Base-by-base conservation (phyloP, 164 flowering plant genomes). In the Kingdonia uniflora region DNA sequence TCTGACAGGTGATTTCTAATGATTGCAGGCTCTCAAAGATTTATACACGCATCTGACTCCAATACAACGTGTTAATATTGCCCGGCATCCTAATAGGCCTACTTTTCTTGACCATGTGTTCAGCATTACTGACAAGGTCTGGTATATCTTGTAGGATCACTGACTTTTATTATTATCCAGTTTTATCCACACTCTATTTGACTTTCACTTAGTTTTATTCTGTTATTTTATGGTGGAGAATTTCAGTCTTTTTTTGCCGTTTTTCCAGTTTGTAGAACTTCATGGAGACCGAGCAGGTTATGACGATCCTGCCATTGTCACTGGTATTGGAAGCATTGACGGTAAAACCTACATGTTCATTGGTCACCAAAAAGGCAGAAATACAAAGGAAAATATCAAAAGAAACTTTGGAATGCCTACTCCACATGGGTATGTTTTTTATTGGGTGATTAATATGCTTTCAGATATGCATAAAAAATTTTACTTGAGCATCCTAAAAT, bases 391-490 rank as follows among this genome's bases (percentile, higher is more conserved):
- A 67, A 88, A 86, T 60, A 84, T 92, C 51, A 59, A 73, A 51
- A 87, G 97, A n/a, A 92, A 92, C 70, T 92, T 92, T 76, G 99
- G 95, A 53, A 92, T 92, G 99, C 99, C 99, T 69, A 88, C 97
- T 60, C 99, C 99, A 15, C 97, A 92, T 65, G 99, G 99, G 97
- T 92, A 80, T 70, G 76, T 57, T 6, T 42, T 44, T 48, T 29
- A n/a, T 38, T 25, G 19, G 25, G n/a, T 43, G 48, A 25, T 42
- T 39, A 60, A 42, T 25, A 44, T 37, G 17, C 19, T 37, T 44
- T 11, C 29, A n/a, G 42, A 16, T 44, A n/a, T n/a, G n/a, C 43
- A 37, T 14, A 48, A 51, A 24, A 2, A 41, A 14, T 11, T 37
- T 0, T 37, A 13, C 13, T 7, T 41, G 44, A 14, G 4, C 44